Base-by-base conservation (phyloP, 1,284 basidiomycete genomes). In the Meripilus lineatus region DNA sequence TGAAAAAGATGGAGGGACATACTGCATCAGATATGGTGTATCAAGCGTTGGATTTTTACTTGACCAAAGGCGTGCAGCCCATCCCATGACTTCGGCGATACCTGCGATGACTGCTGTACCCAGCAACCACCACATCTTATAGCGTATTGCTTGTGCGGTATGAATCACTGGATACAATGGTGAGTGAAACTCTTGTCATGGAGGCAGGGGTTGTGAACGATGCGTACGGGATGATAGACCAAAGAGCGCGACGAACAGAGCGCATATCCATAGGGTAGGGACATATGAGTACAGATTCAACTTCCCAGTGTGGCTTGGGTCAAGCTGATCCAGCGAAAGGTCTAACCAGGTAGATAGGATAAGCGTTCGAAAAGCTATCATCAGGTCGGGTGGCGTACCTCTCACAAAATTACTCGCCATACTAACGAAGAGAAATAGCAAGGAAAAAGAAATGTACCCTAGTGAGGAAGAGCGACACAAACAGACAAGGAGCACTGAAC, bases 11-110 rank as follows among this genome's bases (percentile, higher is more conserved):
- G 17, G 33, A 14, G 13, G 43, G 42, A 58, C 68, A 39, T 45
- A 69, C 70, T 77, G 75, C 60, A 76, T 72, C 40, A 76, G 60
- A 50, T 52, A 72, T 0, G 68, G 58, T 13, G 52, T 54, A 2
- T 58, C 25, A 5, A 44, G 32, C 7, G 22, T 32, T 2, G 60
- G 58, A 40, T 61, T 62, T 32, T 54, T 48, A 49, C 60, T 64
- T 0, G 64, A 64, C 61, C 59, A 65, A 3, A 66, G 45, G 10
- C 70, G 59, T 3, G 54, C 65, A n/a, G 53, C 54, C 70, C 70
- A 72, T 20, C 70, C 70, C 1, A 66, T 26, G 13, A 70, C 45
- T 47, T 72, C 70, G 2, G 61, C 57, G 1, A 64, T 21, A 3
- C 65, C 66, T 5, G 63, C 66, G 2, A 70, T 42, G 1, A 57